phyloP scores from a whole-genome alignment of 1,284 basidiomycete species.

The Flammula alnicola region DNA sequence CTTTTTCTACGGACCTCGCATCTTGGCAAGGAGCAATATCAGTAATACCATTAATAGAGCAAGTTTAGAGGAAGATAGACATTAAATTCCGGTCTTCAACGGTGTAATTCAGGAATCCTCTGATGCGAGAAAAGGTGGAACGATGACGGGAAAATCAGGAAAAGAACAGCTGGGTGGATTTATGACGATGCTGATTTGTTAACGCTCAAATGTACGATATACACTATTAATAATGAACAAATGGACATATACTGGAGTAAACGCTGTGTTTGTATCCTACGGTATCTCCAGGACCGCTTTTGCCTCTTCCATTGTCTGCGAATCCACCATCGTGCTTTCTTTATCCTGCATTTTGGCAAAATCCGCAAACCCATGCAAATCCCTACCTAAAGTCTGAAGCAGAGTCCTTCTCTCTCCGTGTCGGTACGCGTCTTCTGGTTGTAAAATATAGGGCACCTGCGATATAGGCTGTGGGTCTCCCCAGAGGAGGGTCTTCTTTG shows the following conservation, averaged over 20 bases:
- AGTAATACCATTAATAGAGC: background rate
- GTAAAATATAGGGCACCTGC: background rate
- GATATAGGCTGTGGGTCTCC: constrained; percentile 9
- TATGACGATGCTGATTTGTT: too few species aligned
- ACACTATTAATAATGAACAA: too few species aligned
- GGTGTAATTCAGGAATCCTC: too few species aligned
- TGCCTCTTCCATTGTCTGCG: constrained; percentile 15
- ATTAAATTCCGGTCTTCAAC: too few species aligned
- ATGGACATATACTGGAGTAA: too few species aligned
- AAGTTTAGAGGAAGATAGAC: too few species aligned
- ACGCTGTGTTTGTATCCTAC: too few species aligned
- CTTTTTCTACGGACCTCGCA: constrained; percentile 57
- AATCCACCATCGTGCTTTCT: constrained; percentile 2
- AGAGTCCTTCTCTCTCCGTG: constrained; percentile 7
- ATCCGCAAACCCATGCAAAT: constrained; percentile 13
- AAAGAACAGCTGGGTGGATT: too few species aligned
- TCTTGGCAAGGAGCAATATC: constrained; percentile 28
- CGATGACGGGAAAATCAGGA: too few species aligned
- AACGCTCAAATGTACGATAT: too few species aligned
- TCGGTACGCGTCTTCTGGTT: constrained; percentile 6
- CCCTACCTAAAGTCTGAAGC: background rate
- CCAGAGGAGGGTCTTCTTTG: constrained; percentile 19
- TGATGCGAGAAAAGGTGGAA: too few species aligned
- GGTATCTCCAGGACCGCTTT: background rate
- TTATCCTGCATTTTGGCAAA: background rate